These are phyloP conservation scores for Camellia granthamiana DNA, from an alignment of 148 eudicot genomes.

Conservation along the genomic window DNA sequence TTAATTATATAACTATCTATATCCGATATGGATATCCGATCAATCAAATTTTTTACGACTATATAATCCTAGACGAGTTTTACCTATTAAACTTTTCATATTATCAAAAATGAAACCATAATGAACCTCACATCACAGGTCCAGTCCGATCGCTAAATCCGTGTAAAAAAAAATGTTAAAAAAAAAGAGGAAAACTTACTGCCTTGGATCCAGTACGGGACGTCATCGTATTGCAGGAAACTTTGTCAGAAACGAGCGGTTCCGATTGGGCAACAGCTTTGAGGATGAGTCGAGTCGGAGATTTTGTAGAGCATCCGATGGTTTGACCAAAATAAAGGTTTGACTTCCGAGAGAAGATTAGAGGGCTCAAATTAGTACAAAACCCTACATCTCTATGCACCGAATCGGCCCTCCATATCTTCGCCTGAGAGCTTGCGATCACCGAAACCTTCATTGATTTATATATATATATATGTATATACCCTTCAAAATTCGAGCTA, in stretches of 20 bases:
- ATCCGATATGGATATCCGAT: no score
- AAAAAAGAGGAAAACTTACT: conserved; percentile 29
- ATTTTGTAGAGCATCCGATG: conserved; percentile 16
- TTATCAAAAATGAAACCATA: no score
- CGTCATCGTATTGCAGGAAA: neutral
- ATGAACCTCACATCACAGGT: no score
- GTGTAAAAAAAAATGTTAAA: no score
- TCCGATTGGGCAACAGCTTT: conserved; percentile 30
- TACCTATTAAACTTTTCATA: rapidly evolving
- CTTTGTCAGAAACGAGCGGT: conserved; percentile 18
- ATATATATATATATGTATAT: neutral
- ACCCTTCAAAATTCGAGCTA: neutral
- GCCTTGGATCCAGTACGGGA: conserved; percentile 23
- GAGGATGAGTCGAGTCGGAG: conserved; percentile 22
- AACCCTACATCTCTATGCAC: conserved; percentile 16
- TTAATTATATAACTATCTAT: no score
- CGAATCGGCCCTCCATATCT: conserved; percentile 21
- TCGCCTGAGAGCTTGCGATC: conserved; percentile 39
- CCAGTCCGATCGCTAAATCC: no score
- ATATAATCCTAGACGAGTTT: no score
- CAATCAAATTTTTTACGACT: no score
- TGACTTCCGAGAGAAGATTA: conserved; percentile 15
- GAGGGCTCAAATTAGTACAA: conserved; percentile 19
- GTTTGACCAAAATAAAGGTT: conserved; percentile 19
- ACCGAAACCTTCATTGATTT: conserved; percentile 32